Evolutionary conservation across 305 asterid species (phyloP).

Genomic region (Fraxinus ornus): DNA sequence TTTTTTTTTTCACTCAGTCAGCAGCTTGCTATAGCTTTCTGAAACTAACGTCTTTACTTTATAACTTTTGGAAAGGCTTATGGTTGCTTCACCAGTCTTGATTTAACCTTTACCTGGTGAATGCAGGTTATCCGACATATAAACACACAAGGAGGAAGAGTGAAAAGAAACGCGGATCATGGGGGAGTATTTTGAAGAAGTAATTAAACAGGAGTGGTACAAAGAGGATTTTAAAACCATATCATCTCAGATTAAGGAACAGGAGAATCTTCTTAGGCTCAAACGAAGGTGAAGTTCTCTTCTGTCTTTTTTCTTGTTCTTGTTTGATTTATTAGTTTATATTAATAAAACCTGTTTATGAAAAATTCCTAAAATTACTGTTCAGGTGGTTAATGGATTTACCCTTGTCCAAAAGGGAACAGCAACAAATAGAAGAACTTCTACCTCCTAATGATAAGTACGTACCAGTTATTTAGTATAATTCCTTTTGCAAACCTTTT

Average conservation of each 20-base stretch:
- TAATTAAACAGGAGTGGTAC: slow-evolving; percentile 5
- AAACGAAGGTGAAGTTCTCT: slow-evolving; percentile 53
- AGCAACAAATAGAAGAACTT: slow-evolving; percentile 33
- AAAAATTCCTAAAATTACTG: neutral
- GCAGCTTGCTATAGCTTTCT: neutral
- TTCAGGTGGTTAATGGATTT: slow-evolving; percentile 80
- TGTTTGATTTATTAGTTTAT: neutral
- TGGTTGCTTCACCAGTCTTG: neutral
- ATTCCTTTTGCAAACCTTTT: neutral
- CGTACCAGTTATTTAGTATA: slow-evolving; percentile 7
- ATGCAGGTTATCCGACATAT: neutral
- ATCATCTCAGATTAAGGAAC: slow-evolving; percentile 39
- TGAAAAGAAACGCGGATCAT: neutral
- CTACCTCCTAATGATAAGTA: slow-evolving; percentile 50
- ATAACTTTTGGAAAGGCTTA: neutral
- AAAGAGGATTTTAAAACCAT: slow-evolving; percentile 40
- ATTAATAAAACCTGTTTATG: neutral
- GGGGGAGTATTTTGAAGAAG: slow-evolving; percentile 27
- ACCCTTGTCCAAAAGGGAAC: slow-evolving; percentile 40
- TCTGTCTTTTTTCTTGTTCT: neutral
- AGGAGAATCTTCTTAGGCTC: slow-evolving; percentile 49
- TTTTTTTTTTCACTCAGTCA: neutral
- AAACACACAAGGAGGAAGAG: neutral
- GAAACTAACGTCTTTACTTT: neutral
- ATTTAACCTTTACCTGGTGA: neutral